Percentiles rank a stretch among this genome's conserved stretches.
Conservation (phyloP, 2,329 filamentous ascomycete species). For the Neonectria ditissima region DNA sequence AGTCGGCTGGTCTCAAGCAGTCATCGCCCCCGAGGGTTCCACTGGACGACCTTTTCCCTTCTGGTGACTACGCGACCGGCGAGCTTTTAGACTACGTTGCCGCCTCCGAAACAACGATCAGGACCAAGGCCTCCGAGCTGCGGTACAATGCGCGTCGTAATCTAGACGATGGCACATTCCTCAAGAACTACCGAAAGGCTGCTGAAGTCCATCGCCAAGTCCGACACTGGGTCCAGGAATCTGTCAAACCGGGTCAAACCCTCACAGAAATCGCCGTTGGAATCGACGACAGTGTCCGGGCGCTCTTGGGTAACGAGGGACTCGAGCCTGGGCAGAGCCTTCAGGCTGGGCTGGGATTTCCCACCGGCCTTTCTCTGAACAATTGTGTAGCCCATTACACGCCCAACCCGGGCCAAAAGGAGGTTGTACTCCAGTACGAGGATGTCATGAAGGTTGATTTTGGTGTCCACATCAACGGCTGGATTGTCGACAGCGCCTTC, state of each 20-base stretch:
- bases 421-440: constrained; percentile 70
- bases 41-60: not conserved
- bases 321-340: constrained; percentile 80
- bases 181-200: constrained; percentile 81
- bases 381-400: constrained; percentile 85
- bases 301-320: constrained; percentile 78
- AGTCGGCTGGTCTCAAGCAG: not conserved
- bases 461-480: constrained; percentile 80
- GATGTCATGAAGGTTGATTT: constrained; percentile 86
- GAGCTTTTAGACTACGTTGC: not conserved
- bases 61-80: not conserved
- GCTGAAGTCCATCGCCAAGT: constrained; percentile 87
- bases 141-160: not conserved
- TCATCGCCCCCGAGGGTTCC: not conserved
- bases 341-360: constrained; percentile 83
- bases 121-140: not conserved
- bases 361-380: constrained; percentile 83
- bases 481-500: constrained; percentile 83
- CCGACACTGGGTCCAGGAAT: constrained; percentile 80
- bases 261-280: constrained; percentile 83
- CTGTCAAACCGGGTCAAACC: constrained; percentile 81
- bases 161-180: constrained; percentile 59
- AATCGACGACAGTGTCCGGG: constrained; percentile 82
- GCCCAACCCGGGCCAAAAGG: constrained; percentile 83
- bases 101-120: not conserved